These are phyloP conservation scores for Rhizophagus clarus DNA, from an alignment of 192 early-diverging fungal species.

Conservation along the genomic window DNA sequence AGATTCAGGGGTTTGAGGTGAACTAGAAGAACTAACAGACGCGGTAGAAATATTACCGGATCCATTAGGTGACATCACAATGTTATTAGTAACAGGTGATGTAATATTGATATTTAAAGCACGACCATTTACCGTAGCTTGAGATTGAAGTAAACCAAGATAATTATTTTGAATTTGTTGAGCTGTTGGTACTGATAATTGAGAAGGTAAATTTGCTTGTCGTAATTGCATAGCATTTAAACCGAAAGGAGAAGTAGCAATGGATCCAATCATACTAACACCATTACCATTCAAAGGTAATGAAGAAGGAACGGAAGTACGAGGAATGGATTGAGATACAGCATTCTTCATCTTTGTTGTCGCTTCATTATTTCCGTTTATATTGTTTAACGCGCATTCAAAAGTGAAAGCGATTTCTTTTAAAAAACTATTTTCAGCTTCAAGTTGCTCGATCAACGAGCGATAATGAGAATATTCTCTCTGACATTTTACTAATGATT, in stretches of 20 bases:
- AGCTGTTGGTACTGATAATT: not conserved
- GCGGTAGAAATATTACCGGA: not conserved
- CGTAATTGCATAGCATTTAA: not conserved
- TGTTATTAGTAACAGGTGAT: not conserved
- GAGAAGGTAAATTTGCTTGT: not conserved
- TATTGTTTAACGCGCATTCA: slow-evolving; percentile 40
- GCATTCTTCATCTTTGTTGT: slow-evolving; percentile 25
- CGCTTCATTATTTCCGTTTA: not conserved
- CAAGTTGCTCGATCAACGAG: slow-evolving; percentile 40
- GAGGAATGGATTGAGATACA: not conserved
- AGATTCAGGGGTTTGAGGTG: not conserved
- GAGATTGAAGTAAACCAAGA: not conserved
- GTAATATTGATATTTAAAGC: too few relatives aligned
- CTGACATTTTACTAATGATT: slow-evolving; percentile 38
- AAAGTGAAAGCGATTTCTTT: slow-evolving; percentile 49
- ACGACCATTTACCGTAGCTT: not conserved
- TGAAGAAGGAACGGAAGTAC: not conserved
- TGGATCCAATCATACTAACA: not conserved
- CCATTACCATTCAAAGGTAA: not conserved
- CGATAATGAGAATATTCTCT: slow-evolving; percentile 43
- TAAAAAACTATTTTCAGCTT: slow-evolving; percentile 50
- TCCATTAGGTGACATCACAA: not conserved
- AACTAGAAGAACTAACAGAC: not conserved
- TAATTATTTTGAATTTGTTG: not conserved
- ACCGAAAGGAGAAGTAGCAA: not conserved